These are phyloP conservation scores for Mucor ambiguus DNA, from an alignment of 371 early-diverging fungal species.

Conservation along the genomic window DNA sequence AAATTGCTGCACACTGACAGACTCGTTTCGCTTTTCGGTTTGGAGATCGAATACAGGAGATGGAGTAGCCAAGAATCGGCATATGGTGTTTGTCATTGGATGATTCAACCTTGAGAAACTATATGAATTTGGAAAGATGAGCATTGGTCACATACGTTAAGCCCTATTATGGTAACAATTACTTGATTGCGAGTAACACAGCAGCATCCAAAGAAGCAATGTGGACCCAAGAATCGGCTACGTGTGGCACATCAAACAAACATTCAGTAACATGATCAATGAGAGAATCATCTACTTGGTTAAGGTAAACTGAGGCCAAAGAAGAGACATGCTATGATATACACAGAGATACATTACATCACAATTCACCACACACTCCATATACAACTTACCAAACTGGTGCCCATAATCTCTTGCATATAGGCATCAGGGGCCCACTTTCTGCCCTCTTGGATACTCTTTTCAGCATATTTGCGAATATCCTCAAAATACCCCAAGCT, in stretches of 20 bases:
- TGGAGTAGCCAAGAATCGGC: constrained; percentile 66
- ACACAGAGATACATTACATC: neutral
- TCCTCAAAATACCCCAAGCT: constrained; percentile 62
- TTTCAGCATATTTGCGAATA: constrained; percentile 51
- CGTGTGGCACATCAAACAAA: constrained; percentile 53
- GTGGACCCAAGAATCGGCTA: constrained; percentile 58
- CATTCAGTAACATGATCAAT: constrained; percentile 58
- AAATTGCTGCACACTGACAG: constrained; percentile 49
- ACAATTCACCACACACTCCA: neutral
- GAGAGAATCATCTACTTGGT: constrained; percentile 65
- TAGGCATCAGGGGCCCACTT: constrained; percentile 59
- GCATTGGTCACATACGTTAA: neutral
- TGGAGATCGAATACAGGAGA: constrained; percentile 58
- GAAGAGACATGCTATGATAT: constrained; percentile 58
- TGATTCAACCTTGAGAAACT: constrained; percentile 56
- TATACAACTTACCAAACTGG: constrained; percentile 54
- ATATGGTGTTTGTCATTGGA: constrained; percentile 58
- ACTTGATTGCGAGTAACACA: constrained; percentile 64
- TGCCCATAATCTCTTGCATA: constrained; percentile 65
- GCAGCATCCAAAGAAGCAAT: constrained; percentile 62
- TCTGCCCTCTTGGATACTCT: constrained; percentile 47
- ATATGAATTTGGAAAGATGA: neutral
- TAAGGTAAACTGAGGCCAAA: constrained; percentile 55
- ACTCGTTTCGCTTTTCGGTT: constrained; percentile 24
- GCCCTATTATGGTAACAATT: constrained; percentile 11